Evolutionary conservation across 164 flowering plant species (phyloP), one percentile per base, ranked within the genome.

Genomic region (Buxus sempervirens): DNA sequence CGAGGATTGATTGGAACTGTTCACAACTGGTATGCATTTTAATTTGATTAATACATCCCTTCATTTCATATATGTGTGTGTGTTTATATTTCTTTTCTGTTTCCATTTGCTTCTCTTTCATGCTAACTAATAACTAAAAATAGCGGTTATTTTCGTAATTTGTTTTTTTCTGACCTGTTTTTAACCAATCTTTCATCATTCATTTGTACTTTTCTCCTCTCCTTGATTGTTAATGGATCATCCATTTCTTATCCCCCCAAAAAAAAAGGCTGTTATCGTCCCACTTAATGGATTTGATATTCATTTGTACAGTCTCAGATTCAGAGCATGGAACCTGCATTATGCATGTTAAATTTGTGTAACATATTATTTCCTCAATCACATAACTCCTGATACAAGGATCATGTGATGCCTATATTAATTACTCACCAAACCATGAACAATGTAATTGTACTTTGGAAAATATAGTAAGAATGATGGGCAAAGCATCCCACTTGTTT

Each of bases 1-100:
- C 82, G 97, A 58, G 92, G 94, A 66, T 71, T 90, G 36, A 80
- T 90, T 72, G 97, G 97, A 73, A 81, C 91, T 20, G 83, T 85
- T 60, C 97, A 90, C 76, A 88, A 90, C 76, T 90, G 97, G 97
- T 90, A 82, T 23, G 77, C 54, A 49, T 63, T 70, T 58, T 60
- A 62, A 4, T 67, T 61, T 59, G 32, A 45, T 48, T 28, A 27
- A n/a, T 42, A 20, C 26, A 23, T 45, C 36, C 57, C 26, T 54
- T 8, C 8, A 12, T 48, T 54, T 53, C 25, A 22, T 58, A 3
- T 60, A 9, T 22, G 6, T 54, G 63, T 13, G 41, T 69, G 15
- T 25, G 20, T 55, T n/a, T 42, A 2, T 49, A 21, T 59, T 67
- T 61, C 51, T 60, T 62, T 24, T 36, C 36, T 22, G 27, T 5